Evolutionary conservation across 352 stramenopile genomes (phyloP).

Genomic region (Pythium sukuiense): DNA sequence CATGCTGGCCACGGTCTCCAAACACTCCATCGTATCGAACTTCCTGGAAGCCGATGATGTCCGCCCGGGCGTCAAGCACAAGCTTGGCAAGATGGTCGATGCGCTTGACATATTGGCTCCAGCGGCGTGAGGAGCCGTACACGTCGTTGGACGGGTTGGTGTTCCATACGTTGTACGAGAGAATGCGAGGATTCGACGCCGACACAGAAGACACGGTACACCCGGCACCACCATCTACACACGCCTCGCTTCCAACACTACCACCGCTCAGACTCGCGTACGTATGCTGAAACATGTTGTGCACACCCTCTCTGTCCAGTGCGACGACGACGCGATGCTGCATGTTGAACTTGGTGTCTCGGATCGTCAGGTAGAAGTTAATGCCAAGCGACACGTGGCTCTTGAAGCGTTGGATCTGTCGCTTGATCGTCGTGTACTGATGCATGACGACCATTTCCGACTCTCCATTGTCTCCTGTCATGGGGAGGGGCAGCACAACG

Average conservation of each 20-base stretch:
- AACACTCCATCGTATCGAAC: constrained; percentile 85
- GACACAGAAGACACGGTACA: neutral
- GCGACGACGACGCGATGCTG: constrained; percentile 63
- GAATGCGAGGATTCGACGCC: constrained; percentile 46
- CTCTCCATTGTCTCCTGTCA: constrained; percentile 69
- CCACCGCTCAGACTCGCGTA: constrained; percentile 32
- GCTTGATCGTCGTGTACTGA: constrained; percentile 35
- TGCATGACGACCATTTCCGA: constrained; percentile 73
- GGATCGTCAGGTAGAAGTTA: constrained; percentile 71
- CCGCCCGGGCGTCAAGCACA: constrained; percentile 47
- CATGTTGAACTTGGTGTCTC: constrained; percentile 53
- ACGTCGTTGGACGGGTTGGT: constrained; percentile 78
- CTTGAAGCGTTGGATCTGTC: constrained; percentile 44
- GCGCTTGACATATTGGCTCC: constrained; percentile 73
- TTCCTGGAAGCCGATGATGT: constrained; percentile 88
- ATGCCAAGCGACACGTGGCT: constrained; percentile 70
- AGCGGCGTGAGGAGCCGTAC: constrained; percentile 55
- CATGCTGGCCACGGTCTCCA: constrained; percentile 54
- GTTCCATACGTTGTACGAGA: constrained; percentile 91
- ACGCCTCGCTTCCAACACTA: neutral
- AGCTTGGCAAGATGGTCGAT: constrained; percentile 70
- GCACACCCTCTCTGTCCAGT: constrained; percentile 63
- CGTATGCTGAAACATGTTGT: constrained; percentile 79
- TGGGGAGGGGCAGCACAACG: constrained; percentile 44
- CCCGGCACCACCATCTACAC: neutral